phyloP scores from a whole-genome alignment of 495 filamentous ascomycete genomes.

The Penicillium daleae region DNA sequence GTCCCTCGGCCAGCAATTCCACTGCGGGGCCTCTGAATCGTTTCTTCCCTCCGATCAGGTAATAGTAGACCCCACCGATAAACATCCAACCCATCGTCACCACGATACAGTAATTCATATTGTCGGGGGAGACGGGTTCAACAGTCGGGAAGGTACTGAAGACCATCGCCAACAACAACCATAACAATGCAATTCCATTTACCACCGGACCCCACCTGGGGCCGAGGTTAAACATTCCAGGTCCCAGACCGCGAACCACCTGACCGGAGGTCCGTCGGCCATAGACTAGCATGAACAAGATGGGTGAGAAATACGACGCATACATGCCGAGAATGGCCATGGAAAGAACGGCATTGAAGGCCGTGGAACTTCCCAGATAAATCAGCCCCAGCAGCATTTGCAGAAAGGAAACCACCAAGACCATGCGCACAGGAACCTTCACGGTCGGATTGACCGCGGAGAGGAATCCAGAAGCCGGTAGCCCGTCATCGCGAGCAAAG shows the following conservation, averaged over 20 bases:
- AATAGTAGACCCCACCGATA: slow-evolving; percentile 27
- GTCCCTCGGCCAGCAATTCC: slow-evolving; percentile 23
- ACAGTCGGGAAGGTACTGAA: slow-evolving; percentile 33
- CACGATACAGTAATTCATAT: slow-evolving; percentile 32
- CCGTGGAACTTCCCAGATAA: slow-evolving; percentile 45
- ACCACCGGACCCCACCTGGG: slow-evolving; percentile 22
- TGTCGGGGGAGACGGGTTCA: slow-evolving; percentile 26
- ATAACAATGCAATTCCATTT: slow-evolving; percentile 22
- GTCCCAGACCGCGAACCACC: slow-evolving; percentile 14
- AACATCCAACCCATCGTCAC: slow-evolving; percentile 31
- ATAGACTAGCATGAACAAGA: slow-evolving; percentile 29
- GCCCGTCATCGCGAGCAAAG: slow-evolving; percentile 26
- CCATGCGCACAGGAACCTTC: slow-evolving; percentile 30
- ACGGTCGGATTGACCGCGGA: slow-evolving; percentile 20
- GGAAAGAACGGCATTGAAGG: slow-evolving; percentile 48
- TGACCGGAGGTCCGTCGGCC: slow-evolving; percentile 13
- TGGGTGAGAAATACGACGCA: slow-evolving; percentile 40
- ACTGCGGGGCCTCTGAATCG: slow-evolving; percentile 26
- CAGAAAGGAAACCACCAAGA: slow-evolving; percentile 24
- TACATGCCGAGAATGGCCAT: slow-evolving; percentile 45
- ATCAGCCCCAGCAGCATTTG: slow-evolving; percentile 44
- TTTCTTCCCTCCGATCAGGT: slow-evolving; percentile 21
- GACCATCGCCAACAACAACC: slow-evolving; percentile 28
- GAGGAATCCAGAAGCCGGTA: slow-evolving; percentile 23
- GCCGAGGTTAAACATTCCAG: slow-evolving; percentile 22